These are phyloP conservation scores for Trichosporon sp. DNA, from an alignment of 1,284 basidiomycete genomes.

Conservation along the genomic window DNA sequence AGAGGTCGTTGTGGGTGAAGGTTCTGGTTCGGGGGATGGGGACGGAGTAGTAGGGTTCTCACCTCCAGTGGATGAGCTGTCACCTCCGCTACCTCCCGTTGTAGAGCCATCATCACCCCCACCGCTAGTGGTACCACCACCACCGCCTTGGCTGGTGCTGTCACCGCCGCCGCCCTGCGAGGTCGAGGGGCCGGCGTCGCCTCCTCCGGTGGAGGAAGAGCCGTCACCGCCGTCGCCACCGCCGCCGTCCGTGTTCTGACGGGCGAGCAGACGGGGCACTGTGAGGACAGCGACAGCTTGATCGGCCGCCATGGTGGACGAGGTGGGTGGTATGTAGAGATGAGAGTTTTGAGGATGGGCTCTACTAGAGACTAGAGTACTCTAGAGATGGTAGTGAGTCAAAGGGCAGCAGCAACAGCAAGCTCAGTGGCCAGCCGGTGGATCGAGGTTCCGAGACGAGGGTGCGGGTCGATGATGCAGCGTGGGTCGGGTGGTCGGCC, in stretches of 20 bases:
- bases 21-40: background rate
- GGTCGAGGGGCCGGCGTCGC: background rate
- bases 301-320: background rate
- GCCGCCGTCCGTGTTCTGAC: background rate
- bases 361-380: background rate
- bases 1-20: conserved; percentile 1
- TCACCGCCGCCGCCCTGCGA: background rate
- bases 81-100: background rate
- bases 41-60: background rate
- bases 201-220: background rate
- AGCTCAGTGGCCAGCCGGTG: background rate
- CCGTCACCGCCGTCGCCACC: background rate
- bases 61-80: background rate
- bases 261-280: background rate
- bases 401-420: background rate
- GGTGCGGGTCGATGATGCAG: background rate
- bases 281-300: background rate
- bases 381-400: background rate
- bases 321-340: background rate
- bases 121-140: background rate
- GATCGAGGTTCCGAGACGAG: background rate
- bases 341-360: background rate
- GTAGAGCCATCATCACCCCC: conserved; percentile 1
- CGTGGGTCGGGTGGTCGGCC: background rate
- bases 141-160: background rate